Conservation (phyloP, 768 basidiomycete species). For the Leccinellum luteum region DNA sequence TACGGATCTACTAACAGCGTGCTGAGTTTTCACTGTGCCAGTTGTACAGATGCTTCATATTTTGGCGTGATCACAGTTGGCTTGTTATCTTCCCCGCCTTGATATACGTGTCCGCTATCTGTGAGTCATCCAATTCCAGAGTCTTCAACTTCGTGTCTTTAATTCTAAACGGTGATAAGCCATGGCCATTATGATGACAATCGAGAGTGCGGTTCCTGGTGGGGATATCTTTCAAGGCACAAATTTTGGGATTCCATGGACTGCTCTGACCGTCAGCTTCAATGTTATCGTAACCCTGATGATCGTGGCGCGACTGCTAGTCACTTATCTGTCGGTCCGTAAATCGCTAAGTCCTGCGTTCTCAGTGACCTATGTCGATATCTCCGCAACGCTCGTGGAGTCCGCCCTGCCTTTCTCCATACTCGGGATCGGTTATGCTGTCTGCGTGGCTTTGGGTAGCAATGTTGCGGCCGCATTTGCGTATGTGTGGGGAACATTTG, state of each 20-base stretch:
- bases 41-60: neutral
- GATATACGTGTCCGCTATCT: neutral
- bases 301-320: neutral
- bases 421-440: neutral
- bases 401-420: neutral
- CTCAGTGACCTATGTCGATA: neutral
- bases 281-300: neutral
- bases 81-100: neutral
- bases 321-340: neutral
- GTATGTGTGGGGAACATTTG: neutral
- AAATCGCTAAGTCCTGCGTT: neutral
- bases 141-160: neutral
- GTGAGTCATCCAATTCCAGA: neutral
- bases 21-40: neutral
- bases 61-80: neutral
- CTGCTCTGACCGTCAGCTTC: neutral
- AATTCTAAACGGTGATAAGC: neutral
- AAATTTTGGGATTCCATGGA: neutral
- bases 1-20: neutral
- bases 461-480: neutral
- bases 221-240: neutral
- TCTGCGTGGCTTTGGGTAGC: neutral
- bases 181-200: neutral
- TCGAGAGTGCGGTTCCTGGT: neutral
- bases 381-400: neutral